Evolutionary conservation across 345 rosid species (phyloP).

Genomic region (Psidium guajava): DNA sequence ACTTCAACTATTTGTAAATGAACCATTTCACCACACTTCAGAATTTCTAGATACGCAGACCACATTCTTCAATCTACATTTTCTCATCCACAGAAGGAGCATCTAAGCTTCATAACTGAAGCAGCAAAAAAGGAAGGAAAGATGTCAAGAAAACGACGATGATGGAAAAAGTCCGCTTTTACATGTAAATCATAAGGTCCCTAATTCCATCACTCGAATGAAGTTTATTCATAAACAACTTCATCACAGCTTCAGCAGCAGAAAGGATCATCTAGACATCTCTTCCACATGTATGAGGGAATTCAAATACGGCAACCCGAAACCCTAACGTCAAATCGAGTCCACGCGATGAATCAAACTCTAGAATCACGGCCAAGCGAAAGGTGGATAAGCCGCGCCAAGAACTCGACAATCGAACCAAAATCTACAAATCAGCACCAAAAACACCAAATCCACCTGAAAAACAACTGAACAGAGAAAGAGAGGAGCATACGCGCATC

Average conservation of each 20-base stretch:
- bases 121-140: not conserved
- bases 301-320: not conserved
- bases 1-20: not conserved
- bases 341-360: not conserved
- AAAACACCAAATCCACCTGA: not conserved
- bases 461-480: not conserved
- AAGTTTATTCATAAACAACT: accelerated
- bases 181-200: not conserved
- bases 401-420: not conserved
- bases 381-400: not conserved
- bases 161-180: not conserved
- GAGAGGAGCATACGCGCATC: constrained; percentile 43
- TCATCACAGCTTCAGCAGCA: not conserved
- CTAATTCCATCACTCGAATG: not conserved
- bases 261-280: not conserved
- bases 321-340: not conserved
- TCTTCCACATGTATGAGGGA: not conserved
- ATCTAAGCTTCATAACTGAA: not conserved
- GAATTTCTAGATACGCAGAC: not conserved
- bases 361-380: not conserved
- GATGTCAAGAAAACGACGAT: not conserved
- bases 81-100: not conserved
- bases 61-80: not conserved
- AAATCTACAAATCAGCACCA: not conserved
- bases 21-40: not conserved